These are phyloP conservation scores for Rehmannia glutinosa DNA, from an alignment of 257 asterid species.

Conservation along the genomic window DNA sequence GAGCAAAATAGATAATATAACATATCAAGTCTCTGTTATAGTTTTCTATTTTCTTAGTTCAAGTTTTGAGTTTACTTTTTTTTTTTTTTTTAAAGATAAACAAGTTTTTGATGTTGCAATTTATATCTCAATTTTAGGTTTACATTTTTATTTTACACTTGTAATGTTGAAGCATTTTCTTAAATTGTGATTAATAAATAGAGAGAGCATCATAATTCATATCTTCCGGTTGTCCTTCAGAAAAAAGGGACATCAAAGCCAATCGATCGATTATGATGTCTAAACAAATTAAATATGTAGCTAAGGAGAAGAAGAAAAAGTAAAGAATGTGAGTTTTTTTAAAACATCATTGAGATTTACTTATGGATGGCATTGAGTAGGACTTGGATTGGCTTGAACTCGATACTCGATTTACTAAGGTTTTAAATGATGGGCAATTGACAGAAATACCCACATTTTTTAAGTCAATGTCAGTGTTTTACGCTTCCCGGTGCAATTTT, in stretches of 20 bases:
- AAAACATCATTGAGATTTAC: no score
- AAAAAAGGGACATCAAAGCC: not conserved
- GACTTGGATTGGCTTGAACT: no score
- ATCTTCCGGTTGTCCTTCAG: no score
- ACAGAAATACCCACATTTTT: no score
- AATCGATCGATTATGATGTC: not conserved
- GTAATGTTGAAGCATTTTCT: constrained; percentile 18
- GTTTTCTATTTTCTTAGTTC: not conserved
- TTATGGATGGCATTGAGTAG: no score
- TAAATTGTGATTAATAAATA: constrained; percentile 17
- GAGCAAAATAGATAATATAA: constrained; percentile 9
- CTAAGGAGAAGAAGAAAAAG: not conserved
- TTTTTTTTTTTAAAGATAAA: not conserved
- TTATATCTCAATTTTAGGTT: not conserved
- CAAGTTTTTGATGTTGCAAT: not conserved
- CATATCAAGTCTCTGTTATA: not conserved
- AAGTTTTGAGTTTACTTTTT: not conserved
- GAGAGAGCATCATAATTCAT: no score
- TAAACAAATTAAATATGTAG: no score
- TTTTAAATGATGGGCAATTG: no score
- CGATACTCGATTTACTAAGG: no score
- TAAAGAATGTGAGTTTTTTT: not conserved
- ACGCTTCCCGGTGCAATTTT: no score
- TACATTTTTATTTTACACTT: not conserved
- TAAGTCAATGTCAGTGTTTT: no score